Base-by-base conservation (phyloP, 2,329 filamentous ascomycete genomes). In the Epichloe brachyelytri region DNA sequence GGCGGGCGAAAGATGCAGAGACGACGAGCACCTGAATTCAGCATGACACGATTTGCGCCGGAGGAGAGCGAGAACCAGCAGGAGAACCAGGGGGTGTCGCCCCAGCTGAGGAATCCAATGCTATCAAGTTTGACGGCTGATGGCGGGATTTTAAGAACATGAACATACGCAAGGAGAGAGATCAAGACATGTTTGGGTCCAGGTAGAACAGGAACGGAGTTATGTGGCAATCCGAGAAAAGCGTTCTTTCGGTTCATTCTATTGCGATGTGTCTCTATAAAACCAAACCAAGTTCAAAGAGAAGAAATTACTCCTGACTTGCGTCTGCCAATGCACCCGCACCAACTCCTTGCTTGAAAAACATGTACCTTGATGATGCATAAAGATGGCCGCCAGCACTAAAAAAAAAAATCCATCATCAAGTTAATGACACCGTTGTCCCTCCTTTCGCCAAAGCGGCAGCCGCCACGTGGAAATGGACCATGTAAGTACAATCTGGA, bases 1-100 rank as follows among this genome's bases (percentile, higher is more conserved):
- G 62, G 64, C 15, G 55, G 60, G 5, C 54, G 60, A 43, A 58
- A 51, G 7, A 36, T 50, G 4, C 57, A 65, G 56, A 63, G 66
- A 45, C 68, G 65, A 59, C 66, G 63, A 48, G 64, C 72, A 51
- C 75, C 72, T 37, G 77, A 79, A 49, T 78, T 78, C 53, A 74
- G 74, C 60, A 76, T 80, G 68, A 81, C 78, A 22, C 76, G 71
- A 52, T 78, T 80, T 51, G 69, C 66, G 30, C 64, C 63, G 30
- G 72, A 74, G 45, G 71, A 74, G 36, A 66, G 70, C 46, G 68
- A 73, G 55, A 36, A 34, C 11, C 43, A 47, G 3, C 47, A 49
- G 46, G 12, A 59, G 48, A 56, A 57, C 19, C 30, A 37, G 39
- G 39, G 12, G 60, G 56, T 17, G 59, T 58, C 46, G 53, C 56